Conservation (phyloP, 768 basidiomycete genomes). For the Calvatia gigantea region DNA sequence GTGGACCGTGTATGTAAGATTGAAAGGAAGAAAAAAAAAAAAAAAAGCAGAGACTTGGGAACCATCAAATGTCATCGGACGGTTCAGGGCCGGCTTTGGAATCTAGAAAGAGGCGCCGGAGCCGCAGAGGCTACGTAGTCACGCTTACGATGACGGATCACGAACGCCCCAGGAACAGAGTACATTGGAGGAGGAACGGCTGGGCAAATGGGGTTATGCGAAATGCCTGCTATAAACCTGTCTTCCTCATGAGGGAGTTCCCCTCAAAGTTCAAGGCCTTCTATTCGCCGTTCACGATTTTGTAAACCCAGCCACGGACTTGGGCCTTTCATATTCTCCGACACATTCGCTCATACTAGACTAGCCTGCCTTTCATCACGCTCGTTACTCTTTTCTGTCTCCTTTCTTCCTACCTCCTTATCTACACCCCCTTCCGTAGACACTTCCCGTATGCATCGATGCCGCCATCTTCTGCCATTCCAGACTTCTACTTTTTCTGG, state of each 20-base stretch:
- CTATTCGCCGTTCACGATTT: slow-evolving; percentile 3
- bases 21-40: slow-evolving; percentile 20
- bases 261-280: background rate
- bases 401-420: slow-evolving; percentile 5
- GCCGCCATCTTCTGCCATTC: slow-evolving; percentile 58
- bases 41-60: slow-evolving; percentile 4
- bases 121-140: background rate
- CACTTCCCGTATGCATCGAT: slow-evolving; percentile 18
- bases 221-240: background rate
- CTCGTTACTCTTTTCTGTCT: slow-evolving; percentile 3
- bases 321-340: background rate
- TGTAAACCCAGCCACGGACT: slow-evolving; percentile 17
- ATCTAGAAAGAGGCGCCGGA: background rate
- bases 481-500: slow-evolving; percentile 67
- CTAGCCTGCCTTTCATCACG: background rate
- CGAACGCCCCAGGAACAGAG: background rate
- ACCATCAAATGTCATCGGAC: slow-evolving; percentile 23
- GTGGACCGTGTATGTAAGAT: slow-evolving; percentile 56
- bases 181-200: background rate
- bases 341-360: background rate
- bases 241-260: background rate
- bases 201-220: background rate
- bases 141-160: slow-evolving; percentile 11
- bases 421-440: slow-evolving; percentile 9
- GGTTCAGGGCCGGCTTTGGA: slow-evolving; percentile 33